Base-by-base conservation (phyloP, 805 yeast species). In the Metschnikowia reukaufii region DNA sequence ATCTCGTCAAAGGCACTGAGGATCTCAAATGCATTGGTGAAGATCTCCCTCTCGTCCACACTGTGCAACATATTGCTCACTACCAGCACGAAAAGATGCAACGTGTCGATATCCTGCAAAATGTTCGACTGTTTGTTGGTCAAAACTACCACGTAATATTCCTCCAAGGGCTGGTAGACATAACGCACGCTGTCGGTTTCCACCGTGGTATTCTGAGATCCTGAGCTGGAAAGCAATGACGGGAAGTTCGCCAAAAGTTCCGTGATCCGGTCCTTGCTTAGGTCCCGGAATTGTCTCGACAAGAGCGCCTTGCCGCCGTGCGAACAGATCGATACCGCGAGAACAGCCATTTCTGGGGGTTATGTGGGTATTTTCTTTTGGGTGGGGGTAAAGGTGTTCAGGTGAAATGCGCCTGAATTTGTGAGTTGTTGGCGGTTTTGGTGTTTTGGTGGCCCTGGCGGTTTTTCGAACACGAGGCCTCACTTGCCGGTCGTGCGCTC, bases 101-200 rank as follows among this genome's bases (percentile, higher is more conserved):
- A 78, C 8, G 98, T 94, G 60, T 89, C 92, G 57, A 94, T 86
- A 67, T 94, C 99, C 69, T 91, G 96, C 58, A 94, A 74, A 51
- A 94, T 92, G 64, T 94, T 94, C 25, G 96, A 88, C 57, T 85
- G 87, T 54, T 87, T 82, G 69, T 90, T 92, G 48, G 98, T 92
- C 63, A 94, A 84, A 58, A 94, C 73, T 36, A 95, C 91, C 61
- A 94, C 84, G 67, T 88, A 92, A 48, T 88, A 82, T 56, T 90
- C 97, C 64, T 94, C 99, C 63, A 94, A 78, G 39, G 99, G 97
- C 68, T 90, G 97, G 68, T 89, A 94, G 43, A 94, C 94, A 63
- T 88, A 94, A 66, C 99, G 83, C 33, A 88, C 94, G 56, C 82
- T 82, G 43, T 86, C 96, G 63, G 88, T 96, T 67, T 94, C 99